Evolutionary conservation across 257 asterid genomes (phyloP), one percentile per base, ranked within the genome.

Genomic region (Galeopsis tetrahit): DNA sequence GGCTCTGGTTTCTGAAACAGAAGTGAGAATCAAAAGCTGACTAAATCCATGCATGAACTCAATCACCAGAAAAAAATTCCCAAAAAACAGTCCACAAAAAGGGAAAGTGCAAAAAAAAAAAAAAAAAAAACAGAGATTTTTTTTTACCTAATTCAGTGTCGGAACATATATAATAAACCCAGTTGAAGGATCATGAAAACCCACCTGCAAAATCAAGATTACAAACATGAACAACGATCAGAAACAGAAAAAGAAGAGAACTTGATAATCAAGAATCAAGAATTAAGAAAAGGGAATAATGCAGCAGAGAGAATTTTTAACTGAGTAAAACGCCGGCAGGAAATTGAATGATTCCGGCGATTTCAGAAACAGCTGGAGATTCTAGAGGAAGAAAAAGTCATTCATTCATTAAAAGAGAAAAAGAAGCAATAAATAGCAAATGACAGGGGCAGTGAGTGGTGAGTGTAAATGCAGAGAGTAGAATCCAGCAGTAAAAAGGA

Each of bases 341-440:
- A 55, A 59, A 68, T 34, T 42, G 9, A 34, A 63, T 6, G 7
- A 56, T 55, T 64, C 80, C 71, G 74, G 75, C 64, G 4, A 69
- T 65, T n/a, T 3, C 56, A 31, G 38, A 51, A 35, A 28, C 35
- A 17, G 67, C 15, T 55, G 39, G 53, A 66, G 55, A 17, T 1
- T 10, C 32, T 13, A 49, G 44, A 8, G 52, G 71, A 15, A 63
- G 28, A 31, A 32, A 53, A 6, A 3, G 40, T 0, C n/a, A 31
- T 63, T 21, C 28, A 56, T 44, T 74, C 57, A 74, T 52, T 21
- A 69, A 60, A 32, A 58, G 78, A 60, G 13, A 28, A 40, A 60
- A 46, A 48, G 9, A 35, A 14, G 86, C 74, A 73, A 58, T 78
- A 69, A 80, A 73, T 77, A 60, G 75, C 34, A 15, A 71, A 63